Conservation (phyloP, 768 basidiomycete genomes). For the Phanerodontia chrysosporium region DNA sequence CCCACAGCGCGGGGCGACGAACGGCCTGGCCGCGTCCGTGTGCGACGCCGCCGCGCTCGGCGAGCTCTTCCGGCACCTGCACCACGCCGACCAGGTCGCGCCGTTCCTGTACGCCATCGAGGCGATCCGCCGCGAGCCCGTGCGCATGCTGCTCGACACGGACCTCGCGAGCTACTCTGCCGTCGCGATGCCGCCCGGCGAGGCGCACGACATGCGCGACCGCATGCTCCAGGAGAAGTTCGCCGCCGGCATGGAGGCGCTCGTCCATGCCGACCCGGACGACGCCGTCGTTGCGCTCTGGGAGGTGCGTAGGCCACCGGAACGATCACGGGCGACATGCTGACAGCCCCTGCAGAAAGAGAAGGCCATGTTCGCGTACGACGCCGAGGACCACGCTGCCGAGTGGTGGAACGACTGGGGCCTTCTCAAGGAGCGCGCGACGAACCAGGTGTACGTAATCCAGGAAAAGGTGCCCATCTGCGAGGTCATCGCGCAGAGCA, state of each 20-base stretch:
- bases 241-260: constrained; percentile 10
- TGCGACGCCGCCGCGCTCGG: constrained; percentile 32
- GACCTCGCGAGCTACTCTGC: constrained; percentile 17
- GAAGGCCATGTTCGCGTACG: constrained; percentile 22
- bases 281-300: background rate
- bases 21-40: constrained; percentile 19
- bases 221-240: constrained; percentile 2
- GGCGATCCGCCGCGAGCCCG: constrained; percentile 22
- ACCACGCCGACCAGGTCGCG: constrained; percentile 22
- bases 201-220: constrained; percentile 11
- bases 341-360: constrained; percentile 6
- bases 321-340: no score
- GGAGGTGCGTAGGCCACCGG: background rate
- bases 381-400: constrained; percentile 27
- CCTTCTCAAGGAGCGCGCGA: constrained; percentile 22
- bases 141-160: constrained; percentile 16
- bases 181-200: constrained; percentile 21
- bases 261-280: background rate
- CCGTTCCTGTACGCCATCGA: constrained; percentile 23
- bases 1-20: constrained; percentile 5
- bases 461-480: background rate
- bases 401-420: constrained; percentile 29
- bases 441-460: background rate
- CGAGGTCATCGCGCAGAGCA: background rate
- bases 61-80: constrained; percentile 29